Evolutionary conservation across 768 basidiomycete species (phyloP), one percentile per base, ranked within the genome.

Genomic region (Dentipellis sp.): DNA sequence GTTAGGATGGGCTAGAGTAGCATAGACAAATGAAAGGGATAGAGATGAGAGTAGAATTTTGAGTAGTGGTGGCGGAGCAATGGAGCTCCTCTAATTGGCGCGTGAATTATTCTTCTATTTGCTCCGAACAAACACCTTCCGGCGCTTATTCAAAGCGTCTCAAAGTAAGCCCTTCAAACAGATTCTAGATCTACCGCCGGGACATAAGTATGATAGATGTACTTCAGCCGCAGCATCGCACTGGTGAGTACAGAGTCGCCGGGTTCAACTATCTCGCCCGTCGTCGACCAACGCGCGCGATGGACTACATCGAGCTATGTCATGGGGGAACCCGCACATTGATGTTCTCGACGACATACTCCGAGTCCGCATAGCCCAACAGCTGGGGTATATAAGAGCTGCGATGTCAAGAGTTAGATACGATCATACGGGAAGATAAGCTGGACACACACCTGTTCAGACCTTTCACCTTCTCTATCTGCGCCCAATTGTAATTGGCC

Each of bases 311-410:
- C 29, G 29, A 29, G 29, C 29, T n/a, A 52, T 10, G 29, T 62
- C 60, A 77, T 39, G 82, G 78, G 10, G 78, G 75, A 42, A 81
- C 67, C 53, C 86, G 78, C 53, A 95, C 87, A 2, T 90, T 92
- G 64, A 97, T 85, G 65, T 94, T 91, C 66, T 98, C 97, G 6
- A 95, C 94, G 50, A 98, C 94, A 72, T 98, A 90, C 68, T 98
- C 97, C 23, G 91, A 89, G 66, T 99, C 97, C 12, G 89, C 90
- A 69, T 99, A 98, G 2, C 94, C 95, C 50, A 99, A 69, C 6
- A 94, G 64, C 57, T 84, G 80, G 9, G 86, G 74, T 39, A 99
- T 82, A 52, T 88, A 78, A 1, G 91, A 85, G 62, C 95, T 98
- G 66, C 6, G 53, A 59, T 52, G 49, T 0, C 56, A 35, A 29